A percentile compares a stretch with the other conserved stretches of the same genome.
Evolutionary conservation across 176 grass and related monocot species (phyloP).

Genomic region (Bothriochloa decipiens): DNA sequence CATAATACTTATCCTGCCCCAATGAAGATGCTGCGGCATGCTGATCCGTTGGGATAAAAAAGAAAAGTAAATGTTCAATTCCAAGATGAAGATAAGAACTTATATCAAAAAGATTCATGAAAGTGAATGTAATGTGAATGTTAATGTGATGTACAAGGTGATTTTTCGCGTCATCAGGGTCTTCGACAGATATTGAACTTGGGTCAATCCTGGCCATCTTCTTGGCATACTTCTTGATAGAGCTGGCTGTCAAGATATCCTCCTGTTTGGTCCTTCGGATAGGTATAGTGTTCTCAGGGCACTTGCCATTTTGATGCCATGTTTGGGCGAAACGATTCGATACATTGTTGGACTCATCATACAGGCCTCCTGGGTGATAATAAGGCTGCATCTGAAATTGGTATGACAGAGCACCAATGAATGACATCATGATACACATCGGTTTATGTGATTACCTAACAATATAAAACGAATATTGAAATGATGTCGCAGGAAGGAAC

Average conservation of each 20-base stretch:
- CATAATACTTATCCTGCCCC: constrained; percentile 68
- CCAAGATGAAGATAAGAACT: background rate
- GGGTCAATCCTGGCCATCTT: constrained; percentile 34
- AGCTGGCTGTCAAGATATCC: constrained; percentile 62
- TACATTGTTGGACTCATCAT: constrained; percentile 49
- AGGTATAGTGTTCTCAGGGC: constrained; percentile 63
- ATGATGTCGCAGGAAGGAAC: too few species aligned
- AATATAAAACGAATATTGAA: too few species aligned
- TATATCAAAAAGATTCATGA: background rate
- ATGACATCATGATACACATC: too few species aligned
- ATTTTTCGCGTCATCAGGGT: constrained; percentile 4
- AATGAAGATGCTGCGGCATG: constrained; percentile 70
- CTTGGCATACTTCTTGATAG: constrained; percentile 56
- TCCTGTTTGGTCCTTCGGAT: constrained; percentile 58
- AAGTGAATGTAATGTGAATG: too few species aligned
- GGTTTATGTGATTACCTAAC: too few species aligned
- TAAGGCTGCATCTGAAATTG: constrained; percentile 59
- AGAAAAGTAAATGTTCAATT: background rate
- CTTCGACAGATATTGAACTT: constrained; percentile 45
- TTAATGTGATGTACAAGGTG: constrained; percentile 51
- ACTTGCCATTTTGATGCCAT: constrained; percentile 63
- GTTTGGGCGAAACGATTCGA: constrained; percentile 40
- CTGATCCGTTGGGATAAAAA: constrained; percentile 18
- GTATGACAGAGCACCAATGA: too few species aligned
- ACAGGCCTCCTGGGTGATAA: constrained; percentile 57